Conservation (phyloP, 352 stramenopile species). For the Albugo laibachii region DNA sequence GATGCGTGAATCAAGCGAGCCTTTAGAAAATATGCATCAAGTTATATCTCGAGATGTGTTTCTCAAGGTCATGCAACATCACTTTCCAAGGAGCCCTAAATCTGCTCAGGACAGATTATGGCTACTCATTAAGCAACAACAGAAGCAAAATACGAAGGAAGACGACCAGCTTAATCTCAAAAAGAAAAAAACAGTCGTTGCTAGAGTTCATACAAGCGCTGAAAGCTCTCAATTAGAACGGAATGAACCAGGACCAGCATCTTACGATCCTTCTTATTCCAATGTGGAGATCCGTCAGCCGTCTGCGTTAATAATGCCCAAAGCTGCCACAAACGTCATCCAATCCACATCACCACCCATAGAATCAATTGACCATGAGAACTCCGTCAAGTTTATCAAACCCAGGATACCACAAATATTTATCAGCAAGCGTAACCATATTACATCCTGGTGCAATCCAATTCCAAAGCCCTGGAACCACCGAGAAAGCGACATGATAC, state of each 20-base stretch:
- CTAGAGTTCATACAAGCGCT: conserved; percentile 12
- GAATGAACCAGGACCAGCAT: conserved; percentile 28
- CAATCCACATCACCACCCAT: conserved; percentile 21
- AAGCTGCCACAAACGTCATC: conserved; percentile 10
- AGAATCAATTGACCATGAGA: conserved; percentile 51
- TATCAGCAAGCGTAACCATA: conserved; percentile 36
- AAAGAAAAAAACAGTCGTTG: conserved; percentile 8
- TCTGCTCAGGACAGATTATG: conserved; percentile 39
- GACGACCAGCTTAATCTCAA: conserved; percentile 7
- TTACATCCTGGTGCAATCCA: conserved; percentile 63
- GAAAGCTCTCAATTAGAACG: conserved; percentile 13
- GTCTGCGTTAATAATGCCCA: conserved; percentile 27
- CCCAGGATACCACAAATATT: conserved; percentile 18
- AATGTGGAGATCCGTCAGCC: conserved; percentile 18
- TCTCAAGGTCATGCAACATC: conserved; percentile 17
- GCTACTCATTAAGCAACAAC: conserved; percentile 8
- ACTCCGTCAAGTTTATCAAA: conserved; percentile 27
- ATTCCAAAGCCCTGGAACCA: conserved; percentile 6
- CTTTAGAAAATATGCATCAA: no score
- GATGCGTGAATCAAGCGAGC: no score
- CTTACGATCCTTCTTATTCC: conserved; percentile 35
- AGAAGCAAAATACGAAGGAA: not conserved
- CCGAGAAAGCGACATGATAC: no score
- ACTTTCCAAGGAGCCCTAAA: conserved; percentile 30
- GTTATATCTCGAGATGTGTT: conserved; percentile 8